A percentile compares a stretch with the other conserved stretches of the same genome.
Conservation (phyloP, 2,329 filamentous ascomycete genomes). For the Epichloe glyceriae region DNA sequence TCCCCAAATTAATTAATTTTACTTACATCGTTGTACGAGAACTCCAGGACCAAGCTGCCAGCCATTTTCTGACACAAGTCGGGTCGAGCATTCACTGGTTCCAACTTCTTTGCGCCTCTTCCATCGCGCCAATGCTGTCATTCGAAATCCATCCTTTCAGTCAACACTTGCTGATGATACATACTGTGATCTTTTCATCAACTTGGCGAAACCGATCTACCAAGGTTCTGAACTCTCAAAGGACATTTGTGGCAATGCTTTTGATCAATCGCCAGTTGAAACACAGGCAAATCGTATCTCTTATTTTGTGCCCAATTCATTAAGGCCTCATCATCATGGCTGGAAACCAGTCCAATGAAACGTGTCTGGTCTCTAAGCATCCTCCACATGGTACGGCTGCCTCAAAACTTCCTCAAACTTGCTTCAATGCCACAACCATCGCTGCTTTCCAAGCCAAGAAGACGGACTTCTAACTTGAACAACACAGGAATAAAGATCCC, state of each 20-base stretch:
- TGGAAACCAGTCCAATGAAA: not conserved
- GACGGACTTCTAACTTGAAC: not conserved
- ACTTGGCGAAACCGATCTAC: not conserved
- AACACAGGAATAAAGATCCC: conserved; percentile 16
- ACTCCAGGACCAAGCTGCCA: too few species aligned
- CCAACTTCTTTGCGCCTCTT: too few species aligned
- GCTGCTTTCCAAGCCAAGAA: not conserved
- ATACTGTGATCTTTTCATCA: too few species aligned
- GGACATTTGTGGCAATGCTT: not conserved
- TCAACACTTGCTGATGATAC: too few species aligned
- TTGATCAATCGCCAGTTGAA: not conserved
- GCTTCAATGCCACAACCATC: not conserved
- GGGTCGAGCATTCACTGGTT: too few species aligned
- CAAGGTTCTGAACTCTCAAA: not conserved
- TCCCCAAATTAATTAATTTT: too few species aligned
- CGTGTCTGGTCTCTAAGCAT: not conserved
- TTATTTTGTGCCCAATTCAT: not conserved
- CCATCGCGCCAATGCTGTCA: too few species aligned
- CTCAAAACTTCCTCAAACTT: not conserved
- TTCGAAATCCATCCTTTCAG: too few species aligned
- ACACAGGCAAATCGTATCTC: not conserved
- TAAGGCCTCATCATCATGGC: not conserved
- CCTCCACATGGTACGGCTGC: not conserved
- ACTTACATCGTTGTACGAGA: too few species aligned
- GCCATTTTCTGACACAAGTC: too few species aligned